phyloP scores from a whole-genome alignment of 148 eudicot species.

The Bassia scoparia region DNA sequence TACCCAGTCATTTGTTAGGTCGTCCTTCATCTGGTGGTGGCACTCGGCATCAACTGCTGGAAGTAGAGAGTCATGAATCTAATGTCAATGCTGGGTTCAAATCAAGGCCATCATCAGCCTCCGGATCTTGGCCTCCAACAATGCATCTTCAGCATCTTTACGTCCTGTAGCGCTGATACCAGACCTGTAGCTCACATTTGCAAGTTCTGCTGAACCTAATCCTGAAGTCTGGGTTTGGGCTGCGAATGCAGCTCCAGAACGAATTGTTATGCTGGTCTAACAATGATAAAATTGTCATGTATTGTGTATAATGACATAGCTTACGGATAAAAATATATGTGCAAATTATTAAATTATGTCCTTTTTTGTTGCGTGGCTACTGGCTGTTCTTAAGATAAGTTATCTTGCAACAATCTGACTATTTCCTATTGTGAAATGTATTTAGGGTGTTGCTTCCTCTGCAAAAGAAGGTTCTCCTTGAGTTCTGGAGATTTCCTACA shows the following conservation, averaged over 20 bases:
- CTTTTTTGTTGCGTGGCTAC: neutral
- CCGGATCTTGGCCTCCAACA: constrained; percentile 65
- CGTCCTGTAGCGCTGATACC: constrained; percentile 92
- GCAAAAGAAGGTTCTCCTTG: constrained; percentile 65
- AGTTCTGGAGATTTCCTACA: constrained; percentile 89
- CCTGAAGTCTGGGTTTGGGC: constrained; percentile 63
- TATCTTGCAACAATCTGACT: constrained; percentile 9
- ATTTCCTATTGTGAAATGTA: constrained; percentile 15
- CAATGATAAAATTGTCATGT: too few relatives aligned
- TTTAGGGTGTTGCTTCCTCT: constrained; percentile 51
- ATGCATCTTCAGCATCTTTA: constrained; percentile 47
- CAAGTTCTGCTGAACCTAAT: constrained; percentile 83
- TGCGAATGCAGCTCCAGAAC: constrained; percentile 52
- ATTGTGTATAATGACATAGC: neutral
- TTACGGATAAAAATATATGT: neutral
- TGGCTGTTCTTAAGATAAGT: neutral
- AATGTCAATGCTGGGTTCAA: constrained; percentile 55
- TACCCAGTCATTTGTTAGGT: constrained; percentile 66
- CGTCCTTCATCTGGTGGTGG: constrained; percentile 95
- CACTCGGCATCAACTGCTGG: constrained; percentile 89
- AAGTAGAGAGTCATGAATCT: constrained; percentile 63
- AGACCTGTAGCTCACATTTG: constrained; percentile 90
- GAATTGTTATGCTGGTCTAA: constrained; percentile 50
- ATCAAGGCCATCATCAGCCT: constrained; percentile 94
- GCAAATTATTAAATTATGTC: neutral